phyloP scores from a whole-genome alignment of 2,329 filamentous ascomycete species.

The Fusarium zealandicum region DNA sequence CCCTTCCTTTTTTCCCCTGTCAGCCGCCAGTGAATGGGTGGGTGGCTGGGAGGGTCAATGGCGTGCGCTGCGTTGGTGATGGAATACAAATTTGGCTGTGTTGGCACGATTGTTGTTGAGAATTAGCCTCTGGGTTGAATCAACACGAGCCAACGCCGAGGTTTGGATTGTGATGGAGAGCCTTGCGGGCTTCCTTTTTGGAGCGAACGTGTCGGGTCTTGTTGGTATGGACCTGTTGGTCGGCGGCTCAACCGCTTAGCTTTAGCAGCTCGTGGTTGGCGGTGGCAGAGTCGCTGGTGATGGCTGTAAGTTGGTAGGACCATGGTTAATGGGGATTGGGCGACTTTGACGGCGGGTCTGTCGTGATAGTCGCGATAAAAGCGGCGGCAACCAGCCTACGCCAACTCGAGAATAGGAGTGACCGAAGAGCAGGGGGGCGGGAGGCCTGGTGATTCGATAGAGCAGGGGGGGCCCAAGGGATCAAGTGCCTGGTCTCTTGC shows the following conservation, averaged over 20 bases:
- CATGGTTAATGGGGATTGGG: slow-evolving; percentile 35
- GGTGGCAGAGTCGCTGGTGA: slow-evolving; percentile 32
- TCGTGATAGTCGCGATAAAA: slow-evolving; percentile 38
- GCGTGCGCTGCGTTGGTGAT: slow-evolving; percentile 24
- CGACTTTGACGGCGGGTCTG: slow-evolving; percentile 23
- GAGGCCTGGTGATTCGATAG: slow-evolving; percentile 30
- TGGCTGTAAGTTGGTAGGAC: slow-evolving; percentile 34
- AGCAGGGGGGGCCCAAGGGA: slow-evolving; percentile 14
- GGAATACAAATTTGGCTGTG: slow-evolving; percentile 4
- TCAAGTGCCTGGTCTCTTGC: slow-evolving; percentile 24
- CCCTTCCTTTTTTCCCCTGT: slow-evolving; percentile 17
- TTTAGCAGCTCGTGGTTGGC: slow-evolving; percentile 17
- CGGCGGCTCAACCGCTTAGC: slow-evolving; percentile 26
- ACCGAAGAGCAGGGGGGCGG: slow-evolving; percentile 20
- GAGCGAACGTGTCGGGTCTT: slow-evolving; percentile 2
- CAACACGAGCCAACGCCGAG: slow-evolving; percentile 25
- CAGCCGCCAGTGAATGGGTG: slow-evolving; percentile 18
- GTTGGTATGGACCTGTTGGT: slow-evolving; percentile 23
- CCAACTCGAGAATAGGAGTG: slow-evolving; percentile 27
- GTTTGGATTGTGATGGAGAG: slow-evolving; percentile 23
- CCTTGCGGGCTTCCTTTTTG: slow-evolving; percentile 13
- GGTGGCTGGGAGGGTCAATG: slow-evolving; percentile 10
- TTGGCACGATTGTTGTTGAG: slow-evolving; percentile 11
- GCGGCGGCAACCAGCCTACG: slow-evolving; percentile 36
- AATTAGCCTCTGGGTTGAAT: slow-evolving; percentile 20